Conservation (phyloP, 2,329 filamentous ascomycete species). For the Penicillium occitanis region DNA sequence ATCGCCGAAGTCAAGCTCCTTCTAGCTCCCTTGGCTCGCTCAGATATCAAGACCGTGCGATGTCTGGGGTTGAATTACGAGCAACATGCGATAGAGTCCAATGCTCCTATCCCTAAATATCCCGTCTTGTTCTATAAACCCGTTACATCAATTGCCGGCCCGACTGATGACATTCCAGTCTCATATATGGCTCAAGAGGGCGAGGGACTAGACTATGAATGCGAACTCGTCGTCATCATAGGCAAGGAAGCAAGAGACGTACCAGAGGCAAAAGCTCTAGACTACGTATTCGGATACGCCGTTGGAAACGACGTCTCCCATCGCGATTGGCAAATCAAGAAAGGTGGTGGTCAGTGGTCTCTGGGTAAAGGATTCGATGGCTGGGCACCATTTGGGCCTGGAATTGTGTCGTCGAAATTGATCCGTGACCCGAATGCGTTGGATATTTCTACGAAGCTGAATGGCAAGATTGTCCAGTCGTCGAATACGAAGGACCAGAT, state of each 20-base stretch:
- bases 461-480: slow-evolving; percentile 51
- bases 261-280: slow-evolving; percentile 63
- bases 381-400: slow-evolving; percentile 72
- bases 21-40: slow-evolving; percentile 62
- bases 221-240: slow-evolving; percentile 73
- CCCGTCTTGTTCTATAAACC: slow-evolving; percentile 77
- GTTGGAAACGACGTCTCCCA: slow-evolving; percentile 79
- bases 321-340: slow-evolving; percentile 71
- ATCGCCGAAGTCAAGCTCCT: slow-evolving; percentile 54
- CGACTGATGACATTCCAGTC: slow-evolving; percentile 65
- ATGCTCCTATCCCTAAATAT: slow-evolving; percentile 67
- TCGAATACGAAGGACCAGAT: slow-evolving; percentile 52
- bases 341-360: slow-evolving; percentile 68
- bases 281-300: slow-evolving; percentile 72
- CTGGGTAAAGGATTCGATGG: slow-evolving; percentile 73
- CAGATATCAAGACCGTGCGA: slow-evolving; percentile 65
- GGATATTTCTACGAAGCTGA: slow-evolving; percentile 48
- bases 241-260: slow-evolving; percentile 67
- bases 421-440: slow-evolving; percentile 44
- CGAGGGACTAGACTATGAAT: slow-evolving; percentile 74
- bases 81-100: slow-evolving; percentile 68
- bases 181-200: slow-evolving; percentile 64
- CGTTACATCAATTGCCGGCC: slow-evolving; percentile 63
- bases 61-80: slow-evolving; percentile 72
- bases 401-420: slow-evolving; percentile 61